Base-by-base conservation (phyloP, 2,329 filamentous ascomycete genomes). In the Bipolaris victoriae region DNA sequence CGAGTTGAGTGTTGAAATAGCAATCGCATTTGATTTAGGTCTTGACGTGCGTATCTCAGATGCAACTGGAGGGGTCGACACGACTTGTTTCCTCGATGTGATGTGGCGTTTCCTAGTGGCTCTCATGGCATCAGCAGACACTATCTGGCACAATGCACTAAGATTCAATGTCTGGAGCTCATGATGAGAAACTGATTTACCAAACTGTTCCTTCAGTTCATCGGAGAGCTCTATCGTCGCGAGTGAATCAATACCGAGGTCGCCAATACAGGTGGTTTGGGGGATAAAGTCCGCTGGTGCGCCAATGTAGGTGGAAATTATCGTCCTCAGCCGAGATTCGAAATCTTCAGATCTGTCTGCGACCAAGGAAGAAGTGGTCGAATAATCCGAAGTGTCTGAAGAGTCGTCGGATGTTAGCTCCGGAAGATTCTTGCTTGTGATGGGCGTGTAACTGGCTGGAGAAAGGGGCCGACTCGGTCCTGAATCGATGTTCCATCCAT, bases 171-270 rank as follows among this genome's bases (percentile, higher is more conserved):
- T 50, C 24, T 51, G 20, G 26, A 55, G 47, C 24, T 55, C 53
- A 20, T 47, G 29, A 24, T 49, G 44, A 5, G 54, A 55, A 18
- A 54, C 43, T 0, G 52, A 7, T 20, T 49, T 52, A 5, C 52
- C 51, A 22, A 47, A 45, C 15, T 36, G 22, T 5, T 58, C 52
- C 15, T 29, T 41, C 5, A 64, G 51, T 29, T 62, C 53, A 33
- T 51, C 43, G 11, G 55, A 52, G 20, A 67, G 49, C 33, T 67
- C 62, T 2, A 60, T 49, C 15, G 62, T 45, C 3, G 60, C 52
- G 4, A 67, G 52, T 5, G 64, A 67, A 26, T 67, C 64, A 15
- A 65, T 40, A 15, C 64, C 64, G 10, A 67, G 50, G 40, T 67
- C 62, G 7, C 44, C 60, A 41, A 66, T 51, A 20, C 41, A 50